Evolutionary conservation across 2,329 filamentous ascomycete species (phyloP), one percentile per base, ranked within the genome.

Genomic region (Calycina herbarum): DNA sequence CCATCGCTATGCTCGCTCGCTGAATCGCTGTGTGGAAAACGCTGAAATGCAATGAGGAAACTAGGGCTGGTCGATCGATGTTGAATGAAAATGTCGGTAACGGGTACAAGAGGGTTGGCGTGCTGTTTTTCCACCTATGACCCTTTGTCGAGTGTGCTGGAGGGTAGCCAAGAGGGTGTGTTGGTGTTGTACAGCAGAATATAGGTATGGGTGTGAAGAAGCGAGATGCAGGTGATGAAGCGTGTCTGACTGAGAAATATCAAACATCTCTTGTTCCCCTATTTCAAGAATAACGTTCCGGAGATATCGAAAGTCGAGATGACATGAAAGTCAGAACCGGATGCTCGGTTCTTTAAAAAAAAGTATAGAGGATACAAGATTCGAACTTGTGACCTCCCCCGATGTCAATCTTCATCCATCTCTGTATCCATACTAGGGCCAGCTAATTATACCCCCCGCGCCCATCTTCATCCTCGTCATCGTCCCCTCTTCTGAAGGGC

Each of bases 381-480:
- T 20, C 20, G 20, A 20, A 20, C 20, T 20, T 20, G 20, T 20
- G 20, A 20, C 20, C 20, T 20, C 20, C 20, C 20, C 20, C 20
- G 20, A 20, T 20, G 20, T 20, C 20, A 20, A 20, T 20, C 20
- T 20, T 20, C 20, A 20, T 20, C 20, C 20, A 20, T 20, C 20
- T 20, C 20, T 20, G 20, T 20, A 20, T 20, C 20, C 20, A 20
- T 20, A 20, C 20, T 20, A 20, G 20, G 20, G 20, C 20, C 20
- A 20, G 20, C 20, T 20, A 20, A 20, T 73, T 73, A 66, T 73
- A 72, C 24, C 73, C 74, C 31, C 74, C 73, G 5, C 74, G 67
- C 67, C 74, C 73, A 61, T 75, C 74, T 59, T 74, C 72, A 57
- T 73, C 72, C 27, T 74, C 73, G 48, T 75, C 73, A n/a, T 75